Evolutionary conservation across 768 basidiomycete genomes (phyloP), one percentile per base, ranked within the genome.

Genomic region (Hortiboletus flavorubellus): DNA sequence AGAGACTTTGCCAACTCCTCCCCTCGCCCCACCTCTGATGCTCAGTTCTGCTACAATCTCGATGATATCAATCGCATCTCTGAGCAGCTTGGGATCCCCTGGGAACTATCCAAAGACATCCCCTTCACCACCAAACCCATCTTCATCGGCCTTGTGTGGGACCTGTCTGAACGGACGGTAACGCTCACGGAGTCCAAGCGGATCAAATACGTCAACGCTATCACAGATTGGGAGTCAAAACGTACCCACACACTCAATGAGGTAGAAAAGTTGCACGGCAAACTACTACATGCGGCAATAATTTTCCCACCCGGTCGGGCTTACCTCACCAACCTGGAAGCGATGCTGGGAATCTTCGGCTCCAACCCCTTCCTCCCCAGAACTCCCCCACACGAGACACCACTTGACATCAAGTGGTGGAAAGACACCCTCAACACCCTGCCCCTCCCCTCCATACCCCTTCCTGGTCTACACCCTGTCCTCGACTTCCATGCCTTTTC

Each of bases 301-400:
- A 63, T 78, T 1, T 43, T 75, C 8, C 70, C 72, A 4, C 43
- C 4, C 4, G 68, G 70, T 2, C 65, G 71, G 0, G 71, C 47
- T 0, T 55, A 59, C 2, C 35, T 60, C 5, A 15, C 14, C 0
- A 40, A 45, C 10, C 3, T 61, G 29, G 75, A 80, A 51, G 7
- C 31, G 1, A 72, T 79, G 64, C 53, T 80, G 0, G 58, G 59
- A 0, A 47, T 64, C 1, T 74, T 63, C 42, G 14, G 49, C 41
- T n/a, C 71, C 10, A 38, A 57, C 57, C 76, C 75, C 15, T 72
- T 73, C 61, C 31, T 56, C 12, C 73, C 66, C 1, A 4, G 38
- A 2, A 23, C 63, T 44, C 23, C 52, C 31, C 18, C 47, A 64
- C 1, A 7, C 12, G 2, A 18, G 48, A 15, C 4, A 10, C 3